phyloP scores from a whole-genome alignment of 2,329 filamentous ascomycete species.

The Plenodomus tracheiphilus region DNA sequence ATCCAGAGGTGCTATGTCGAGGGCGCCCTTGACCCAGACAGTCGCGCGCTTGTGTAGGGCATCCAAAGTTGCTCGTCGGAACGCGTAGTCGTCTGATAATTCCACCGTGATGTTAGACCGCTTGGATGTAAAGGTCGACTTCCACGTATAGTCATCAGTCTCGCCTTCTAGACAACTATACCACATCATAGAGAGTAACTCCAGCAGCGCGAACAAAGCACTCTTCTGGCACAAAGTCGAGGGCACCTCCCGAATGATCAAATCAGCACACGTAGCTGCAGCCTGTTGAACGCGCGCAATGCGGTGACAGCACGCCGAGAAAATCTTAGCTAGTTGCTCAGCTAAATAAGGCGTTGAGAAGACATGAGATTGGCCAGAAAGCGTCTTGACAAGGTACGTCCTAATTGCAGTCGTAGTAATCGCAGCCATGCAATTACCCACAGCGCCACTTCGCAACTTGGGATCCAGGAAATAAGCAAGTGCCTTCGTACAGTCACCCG shows the following conservation, averaged over 20 bases:
- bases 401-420: constrained; percentile 72
- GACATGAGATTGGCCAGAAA: constrained; percentile 69
- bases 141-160: constrained; percentile 89
- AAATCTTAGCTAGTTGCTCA: constrained; percentile 80
- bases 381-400: constrained; percentile 75
- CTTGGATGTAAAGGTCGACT: constrained; percentile 75
- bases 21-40: constrained; percentile 76
- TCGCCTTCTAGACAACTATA: constrained; percentile 90
- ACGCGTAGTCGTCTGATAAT: constrained; percentile 88
- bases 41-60: constrained; percentile 76
- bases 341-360: constrained; percentile 95
- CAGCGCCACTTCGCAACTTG: constrained; percentile 66
- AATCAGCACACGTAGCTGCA: constrained; percentile 79
- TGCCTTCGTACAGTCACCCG: constrained; percentile 87
- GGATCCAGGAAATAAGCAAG: constrained; percentile 94
- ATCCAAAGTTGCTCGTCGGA: constrained; percentile 78
- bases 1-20: constrained; percentile 86
- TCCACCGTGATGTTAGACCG: constrained; percentile 81
- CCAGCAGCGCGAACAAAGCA: constrained; percentile 88
- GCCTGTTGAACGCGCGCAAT: constrained; percentile 90
- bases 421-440: constrained; percentile 65
- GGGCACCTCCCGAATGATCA: constrained; percentile 80
- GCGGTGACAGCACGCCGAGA: constrained; percentile 89
- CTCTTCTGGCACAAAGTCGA: constrained; percentile 88
- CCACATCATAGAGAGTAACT: constrained; percentile 94